Evolutionary conservation across 2,329 filamentous ascomycete species (phyloP).

Genomic region (Alternaria triticina): DNA sequence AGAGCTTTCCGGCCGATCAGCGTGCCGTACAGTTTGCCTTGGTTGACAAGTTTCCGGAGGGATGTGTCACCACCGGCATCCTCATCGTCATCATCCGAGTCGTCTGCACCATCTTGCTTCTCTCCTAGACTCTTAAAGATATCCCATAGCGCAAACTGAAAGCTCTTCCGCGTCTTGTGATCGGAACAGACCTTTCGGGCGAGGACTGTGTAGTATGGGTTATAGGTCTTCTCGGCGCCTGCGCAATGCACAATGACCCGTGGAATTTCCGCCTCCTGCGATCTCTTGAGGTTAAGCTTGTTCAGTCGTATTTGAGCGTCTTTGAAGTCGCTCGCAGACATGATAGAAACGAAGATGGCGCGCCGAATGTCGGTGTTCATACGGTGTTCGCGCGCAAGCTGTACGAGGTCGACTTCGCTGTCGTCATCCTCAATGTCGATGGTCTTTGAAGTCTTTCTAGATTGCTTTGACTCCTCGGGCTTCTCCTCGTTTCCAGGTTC

Average conservation of each 20-base stretch:
- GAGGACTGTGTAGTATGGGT: constrained; percentile 90
- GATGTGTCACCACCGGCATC: constrained; percentile 58
- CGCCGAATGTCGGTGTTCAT: constrained; percentile 87
- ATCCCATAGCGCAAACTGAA: constrained; percentile 87
- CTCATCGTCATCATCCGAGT: constrained; percentile 61
- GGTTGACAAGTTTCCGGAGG: constrained; percentile 68
- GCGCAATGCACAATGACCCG: constrained; percentile 87
- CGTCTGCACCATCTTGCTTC: constrained; percentile 67
- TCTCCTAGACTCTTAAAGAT: constrained; percentile 88
- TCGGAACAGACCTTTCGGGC: constrained; percentile 79
- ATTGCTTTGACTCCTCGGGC: constrained; percentile 45
- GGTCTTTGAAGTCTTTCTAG: constrained; percentile 9
- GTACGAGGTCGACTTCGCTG: constrained; percentile 66
- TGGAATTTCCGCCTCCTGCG: constrained; percentile 85
- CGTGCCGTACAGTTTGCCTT: constrained; percentile 70
- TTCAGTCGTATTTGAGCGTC: constrained; percentile 81
- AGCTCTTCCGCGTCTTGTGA: constrained; percentile 78
- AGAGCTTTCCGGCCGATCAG: constrained; percentile 67
- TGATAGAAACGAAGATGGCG: constrained; percentile 91
- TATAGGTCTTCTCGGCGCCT: constrained; percentile 82
- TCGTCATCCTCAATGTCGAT: constrained; percentile 29
- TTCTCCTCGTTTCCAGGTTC: constrained; percentile 44
- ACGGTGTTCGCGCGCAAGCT: constrained; percentile 78
- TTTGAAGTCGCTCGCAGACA: constrained; percentile 82
- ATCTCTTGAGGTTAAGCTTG: constrained; percentile 83